Evolutionary conservation across 2,329 filamentous ascomycete genomes (phyloP).

Genomic region (Arthrobotrys entomopaga): DNA sequence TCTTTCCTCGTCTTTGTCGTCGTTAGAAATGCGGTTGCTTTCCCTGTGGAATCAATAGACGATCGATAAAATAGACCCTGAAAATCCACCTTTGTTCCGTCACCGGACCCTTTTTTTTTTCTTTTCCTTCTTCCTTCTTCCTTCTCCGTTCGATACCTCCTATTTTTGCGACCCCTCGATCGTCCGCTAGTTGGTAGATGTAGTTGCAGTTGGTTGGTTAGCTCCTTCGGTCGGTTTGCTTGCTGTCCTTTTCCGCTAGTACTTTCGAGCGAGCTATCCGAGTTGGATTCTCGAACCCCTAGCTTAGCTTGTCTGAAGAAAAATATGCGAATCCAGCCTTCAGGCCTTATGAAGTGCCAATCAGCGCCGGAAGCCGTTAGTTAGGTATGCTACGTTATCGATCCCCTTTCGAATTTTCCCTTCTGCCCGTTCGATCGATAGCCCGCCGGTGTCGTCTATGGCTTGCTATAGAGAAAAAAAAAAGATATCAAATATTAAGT

Average conservation of each 20-base stretch:
- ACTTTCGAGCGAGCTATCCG: no score
- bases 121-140: constrained; percentile 7
- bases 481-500: neutral
- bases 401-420: constrained; percentile 5
- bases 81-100: constrained; percentile 12
- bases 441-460: constrained; percentile 17
- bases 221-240: neutral
- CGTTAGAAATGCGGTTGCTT: constrained; percentile 17
- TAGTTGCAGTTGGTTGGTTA: neutral
- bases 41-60: constrained; percentile 13
- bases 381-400: neutral
- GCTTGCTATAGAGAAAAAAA: constrained; percentile 40
- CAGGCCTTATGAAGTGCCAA: constrained; percentile 1
- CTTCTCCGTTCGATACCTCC: neutral
- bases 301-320: no score
- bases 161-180: neutral
- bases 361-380: neutral
- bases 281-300: no score
- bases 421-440: constrained; percentile 17
- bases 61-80: constrained; percentile 12
- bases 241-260: constrained; percentile 20
- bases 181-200: constrained; percentile 12
- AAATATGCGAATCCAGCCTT: no score
- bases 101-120: constrained; percentile 37
- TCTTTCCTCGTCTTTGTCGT: neutral